Percentiles rank a stretch among this genome's conserved stretches.
phyloP scores from a whole-genome alignment of 2,329 filamentous ascomycete genomes.

The Magnaporthales sp. region DNA sequence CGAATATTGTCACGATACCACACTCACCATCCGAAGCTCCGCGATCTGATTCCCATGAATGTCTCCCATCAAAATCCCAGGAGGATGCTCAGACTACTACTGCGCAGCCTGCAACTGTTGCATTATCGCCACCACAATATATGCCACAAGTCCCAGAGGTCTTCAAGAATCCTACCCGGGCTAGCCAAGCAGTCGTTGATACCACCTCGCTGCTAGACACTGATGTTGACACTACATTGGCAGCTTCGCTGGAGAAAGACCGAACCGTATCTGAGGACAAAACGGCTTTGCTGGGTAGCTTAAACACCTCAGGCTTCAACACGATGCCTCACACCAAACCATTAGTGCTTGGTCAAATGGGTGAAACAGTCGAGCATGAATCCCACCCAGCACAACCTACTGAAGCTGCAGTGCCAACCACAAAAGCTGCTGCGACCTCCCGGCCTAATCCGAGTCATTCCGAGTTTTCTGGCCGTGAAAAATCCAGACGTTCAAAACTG shows the following conservation, averaged over 20 bases:
- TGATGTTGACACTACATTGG: not conserved
- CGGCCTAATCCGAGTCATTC: not conserved
- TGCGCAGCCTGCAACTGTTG: not conserved
- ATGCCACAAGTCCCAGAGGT: not conserved
- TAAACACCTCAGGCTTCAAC: not conserved
- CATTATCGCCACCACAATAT: not conserved
- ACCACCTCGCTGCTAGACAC: not conserved
- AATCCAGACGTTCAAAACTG: not conserved
- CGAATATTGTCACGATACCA: not conserved
- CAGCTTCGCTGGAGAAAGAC: not conserved
- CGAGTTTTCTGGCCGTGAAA: not conserved
- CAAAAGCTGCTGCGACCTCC: not conserved
- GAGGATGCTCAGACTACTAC: not conserved
- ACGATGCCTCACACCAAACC: not conserved
- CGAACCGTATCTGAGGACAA: not conserved
- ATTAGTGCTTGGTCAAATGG: not conserved
- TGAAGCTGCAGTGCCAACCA: not conserved
- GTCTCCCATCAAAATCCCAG: not conserved
- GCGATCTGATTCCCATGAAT: not conserved
- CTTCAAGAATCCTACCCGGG: not conserved
- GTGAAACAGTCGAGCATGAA: not conserved
- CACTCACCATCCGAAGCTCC: not conserved
- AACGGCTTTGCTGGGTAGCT: not conserved
- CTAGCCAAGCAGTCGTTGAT: not conserved
- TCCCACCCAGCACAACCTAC: not conserved